Percentiles rank a stretch among this genome's conserved stretches.
These are phyloP conservation scores for Rhizoctonia solani DNA, from an alignment of 1,284 basidiomycete genomes.

Conservation along the genomic window DNA sequence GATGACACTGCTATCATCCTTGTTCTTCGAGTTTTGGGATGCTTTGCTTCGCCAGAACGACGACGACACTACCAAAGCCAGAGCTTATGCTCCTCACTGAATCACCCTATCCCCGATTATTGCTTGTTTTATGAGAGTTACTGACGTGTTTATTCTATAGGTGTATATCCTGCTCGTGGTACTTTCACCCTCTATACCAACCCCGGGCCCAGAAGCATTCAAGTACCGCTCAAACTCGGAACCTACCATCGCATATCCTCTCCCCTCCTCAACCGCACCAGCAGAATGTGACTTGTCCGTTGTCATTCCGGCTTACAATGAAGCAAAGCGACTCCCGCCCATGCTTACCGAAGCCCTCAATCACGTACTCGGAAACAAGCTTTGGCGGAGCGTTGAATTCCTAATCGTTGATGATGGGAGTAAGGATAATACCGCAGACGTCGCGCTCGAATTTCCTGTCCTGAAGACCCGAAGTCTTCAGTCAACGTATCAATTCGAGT, in stretches of 20 bases:
- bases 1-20: conserved; percentile 83
- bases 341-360: conserved; percentile 80
- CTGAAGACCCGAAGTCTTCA: conserved; percentile 52
- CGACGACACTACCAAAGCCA: conserved; percentile 64
- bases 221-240: conserved; percentile 61
- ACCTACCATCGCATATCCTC: conserved; percentile 54
- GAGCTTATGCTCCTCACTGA: conserved; percentile 42
- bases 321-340: conserved; percentile 71
- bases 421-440: conserved; percentile 68
- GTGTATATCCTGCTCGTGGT: conserved; percentile 64
- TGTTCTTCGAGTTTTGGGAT: conserved; percentile 82
- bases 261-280: conserved; percentile 59
- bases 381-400: conserved; percentile 62
- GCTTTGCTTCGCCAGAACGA: conserved; percentile 51
- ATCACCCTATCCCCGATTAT: conserved; percentile 38
- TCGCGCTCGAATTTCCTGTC: conserved; percentile 66
- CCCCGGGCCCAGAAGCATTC: conserved; percentile 66
- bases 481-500: conserved; percentile 65
- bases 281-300: conserved; percentile 70
- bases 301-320: conserved; percentile 91
- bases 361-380: conserved; percentile 47
- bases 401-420: conserved; percentile 91
- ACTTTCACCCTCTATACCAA: conserved; percentile 65
- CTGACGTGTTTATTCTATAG: conserved; percentile 49
- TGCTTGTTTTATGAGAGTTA: conserved; percentile 25